These are phyloP conservation scores for Pseudisothecium myosuroides DNA, from an alignment of 225 moss, liverwort and hornwort genomes.

Conservation along the genomic window DNA sequence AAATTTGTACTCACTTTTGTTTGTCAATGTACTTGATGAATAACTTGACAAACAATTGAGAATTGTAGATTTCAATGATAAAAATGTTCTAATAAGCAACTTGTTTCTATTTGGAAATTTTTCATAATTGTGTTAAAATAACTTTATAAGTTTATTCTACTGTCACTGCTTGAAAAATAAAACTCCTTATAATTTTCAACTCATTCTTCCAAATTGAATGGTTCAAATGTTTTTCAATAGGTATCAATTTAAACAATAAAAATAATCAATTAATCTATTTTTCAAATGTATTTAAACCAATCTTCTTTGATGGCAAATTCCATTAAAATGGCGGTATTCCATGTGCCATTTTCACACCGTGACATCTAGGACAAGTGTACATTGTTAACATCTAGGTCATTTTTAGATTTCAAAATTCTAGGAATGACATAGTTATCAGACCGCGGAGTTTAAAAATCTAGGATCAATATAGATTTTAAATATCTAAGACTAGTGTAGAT, in stretches of 20 bases:
- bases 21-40: not conserved
- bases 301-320: too few species aligned
- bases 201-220: not conserved
- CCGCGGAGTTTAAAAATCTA: too few species aligned
- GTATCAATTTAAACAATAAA: accelerated
- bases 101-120: not conserved
- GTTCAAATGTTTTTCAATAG: not conserved
- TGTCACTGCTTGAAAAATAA: not conserved
- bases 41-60: not conserved
- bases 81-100: not conserved
- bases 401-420: too few species aligned
- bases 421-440: too few species aligned
- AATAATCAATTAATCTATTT: not conserved
- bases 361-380: too few species aligned
- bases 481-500: too few species aligned
- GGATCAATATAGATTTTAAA: too few species aligned
- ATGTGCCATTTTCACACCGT: too few species aligned
- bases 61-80: not conserved
- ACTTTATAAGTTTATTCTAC: not conserved
- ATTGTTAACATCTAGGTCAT: too few species aligned
- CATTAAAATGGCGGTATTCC: too few species aligned
- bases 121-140: not conserved
- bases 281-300: not conserved
- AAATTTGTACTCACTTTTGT: too few species aligned
- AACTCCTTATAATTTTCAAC: not conserved